phyloP scores from a whole-genome alignment of 2,329 filamentous ascomycete genomes.

The Lasiodiplodia sp. region DNA sequence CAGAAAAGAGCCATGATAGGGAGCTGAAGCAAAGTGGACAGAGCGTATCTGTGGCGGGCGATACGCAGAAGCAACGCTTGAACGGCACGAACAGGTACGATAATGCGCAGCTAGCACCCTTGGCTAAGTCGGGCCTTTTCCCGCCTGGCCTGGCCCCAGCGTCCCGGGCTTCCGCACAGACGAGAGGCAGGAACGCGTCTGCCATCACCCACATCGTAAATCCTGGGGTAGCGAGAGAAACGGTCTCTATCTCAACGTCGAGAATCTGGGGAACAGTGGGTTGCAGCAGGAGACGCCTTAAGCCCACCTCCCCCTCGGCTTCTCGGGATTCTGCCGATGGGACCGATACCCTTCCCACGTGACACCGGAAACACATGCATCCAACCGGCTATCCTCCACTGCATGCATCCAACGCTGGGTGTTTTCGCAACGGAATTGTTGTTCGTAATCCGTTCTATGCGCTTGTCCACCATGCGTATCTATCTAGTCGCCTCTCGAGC shows the following conservation, averaged over 20 bases:
- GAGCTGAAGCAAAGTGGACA: slow-evolving; percentile 9
- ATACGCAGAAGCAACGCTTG: background rate
- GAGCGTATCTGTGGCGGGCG: slow-evolving; percentile 20
- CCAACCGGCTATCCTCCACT: slow-evolving; percentile 12
- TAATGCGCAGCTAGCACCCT: background rate
- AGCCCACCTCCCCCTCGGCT: background rate
- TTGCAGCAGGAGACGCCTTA: background rate
- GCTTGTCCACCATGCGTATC: slow-evolving; percentile 17
- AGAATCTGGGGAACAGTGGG: background rate
- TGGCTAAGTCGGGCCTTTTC: slow-evolving; percentile 11
- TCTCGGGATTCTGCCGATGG: slow-evolving; percentile 20
- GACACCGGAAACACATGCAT: background rate
- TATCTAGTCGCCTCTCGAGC: slow-evolving; percentile 1
- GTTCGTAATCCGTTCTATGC: background rate
- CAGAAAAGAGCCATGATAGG: slow-evolving; percentile 9
- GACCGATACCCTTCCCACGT: slow-evolving; percentile 8
- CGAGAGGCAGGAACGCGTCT: background rate
- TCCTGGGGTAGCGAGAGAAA: background rate
- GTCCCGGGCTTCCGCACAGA: background rate
- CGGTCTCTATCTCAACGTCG: slow-evolving; percentile 1
- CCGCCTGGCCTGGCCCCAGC: background rate
- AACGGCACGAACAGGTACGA: background rate
- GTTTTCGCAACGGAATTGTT: slow-evolving; percentile 6
- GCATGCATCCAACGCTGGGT: background rate
- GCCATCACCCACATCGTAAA: background rate